These are phyloP conservation scores for Rhododendron molle DNA, from an alignment of 148 eudicot genomes.

Conservation along the genomic window DNA sequence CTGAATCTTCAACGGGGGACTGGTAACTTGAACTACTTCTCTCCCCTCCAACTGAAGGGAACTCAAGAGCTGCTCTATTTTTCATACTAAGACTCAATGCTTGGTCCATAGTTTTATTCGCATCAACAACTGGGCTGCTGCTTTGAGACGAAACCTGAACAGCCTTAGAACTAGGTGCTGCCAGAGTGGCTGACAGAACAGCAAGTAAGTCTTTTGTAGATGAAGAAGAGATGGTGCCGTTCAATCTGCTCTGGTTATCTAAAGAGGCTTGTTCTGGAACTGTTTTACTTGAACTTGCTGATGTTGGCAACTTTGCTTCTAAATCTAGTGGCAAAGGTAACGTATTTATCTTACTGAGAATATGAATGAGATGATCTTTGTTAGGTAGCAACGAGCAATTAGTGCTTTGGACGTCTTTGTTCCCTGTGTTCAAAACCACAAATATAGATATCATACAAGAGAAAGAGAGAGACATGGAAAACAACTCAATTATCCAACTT, in stretches of 20 bases:
- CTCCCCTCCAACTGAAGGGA: conserved; percentile 43
- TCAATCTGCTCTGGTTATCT: conserved; percentile 28
- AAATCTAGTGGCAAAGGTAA: conserved; percentile 43
- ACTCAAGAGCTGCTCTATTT: conserved; percentile 16
- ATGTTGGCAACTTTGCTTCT: conserved; percentile 27
- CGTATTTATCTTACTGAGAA: conserved; percentile 62
- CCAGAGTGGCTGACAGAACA: conserved; percentile 37
- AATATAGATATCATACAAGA: not conserved
- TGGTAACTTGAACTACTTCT: conserved; percentile 64
- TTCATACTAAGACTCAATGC: conserved; percentile 22
- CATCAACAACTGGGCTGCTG: conserved; percentile 28
- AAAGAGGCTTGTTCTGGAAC: conserved; percentile 17
- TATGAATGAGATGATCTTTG: conserved; percentile 60
- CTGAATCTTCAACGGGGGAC: conserved; percentile 63
- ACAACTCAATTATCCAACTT: not conserved
- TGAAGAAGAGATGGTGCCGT: conserved; percentile 28
- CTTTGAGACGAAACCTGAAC: conserved; percentile 28
- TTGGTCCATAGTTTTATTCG: conserved; percentile 26
- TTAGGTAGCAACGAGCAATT: conserved; percentile 38
- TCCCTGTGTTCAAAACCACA: conserved; percentile 32
- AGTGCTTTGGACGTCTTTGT: conserved; percentile 34
- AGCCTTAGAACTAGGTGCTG: conserved; percentile 33
- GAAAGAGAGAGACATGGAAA: not conserved
- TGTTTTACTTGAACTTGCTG: conserved; percentile 14
- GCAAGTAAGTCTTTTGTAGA: conserved; percentile 61